phyloP scores from a whole-genome alignment of 23 red algal genomes.

The Gracilariopsis chorda region DNA sequence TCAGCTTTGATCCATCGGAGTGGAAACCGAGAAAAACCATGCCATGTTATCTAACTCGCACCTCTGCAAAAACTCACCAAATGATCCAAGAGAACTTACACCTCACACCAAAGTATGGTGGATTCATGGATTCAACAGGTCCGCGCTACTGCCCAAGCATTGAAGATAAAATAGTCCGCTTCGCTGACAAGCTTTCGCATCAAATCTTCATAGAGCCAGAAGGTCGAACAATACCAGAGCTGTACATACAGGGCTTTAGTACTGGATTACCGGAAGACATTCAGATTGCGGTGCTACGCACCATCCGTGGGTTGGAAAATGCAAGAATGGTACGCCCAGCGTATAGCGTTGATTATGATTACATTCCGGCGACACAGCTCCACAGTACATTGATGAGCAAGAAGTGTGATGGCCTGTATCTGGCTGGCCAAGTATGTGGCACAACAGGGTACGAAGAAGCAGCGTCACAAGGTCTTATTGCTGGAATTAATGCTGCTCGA shows the following conservation, averaged over 20 bases:
- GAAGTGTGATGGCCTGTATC: slow-evolving; percentile 84
- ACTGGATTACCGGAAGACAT: slow-evolving; percentile 96
- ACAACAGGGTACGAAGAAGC: slow-evolving; percentile 99
- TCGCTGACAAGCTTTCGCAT: slow-evolving; percentile 83
- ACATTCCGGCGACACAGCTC: slow-evolving; percentile 92
- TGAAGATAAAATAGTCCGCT: slow-evolving; percentile 99
- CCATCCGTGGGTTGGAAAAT: slow-evolving; percentile 91
- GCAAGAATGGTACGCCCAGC: slow-evolving; percentile 96
- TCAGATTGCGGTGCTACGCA: slow-evolving; percentile 90
- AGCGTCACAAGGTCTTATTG: slow-evolving; percentile 88
- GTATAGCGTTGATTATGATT: slow-evolving; percentile 99
- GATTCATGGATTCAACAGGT: slow-evolving; percentile 89
- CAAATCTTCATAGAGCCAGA: slow-evolving; percentile 99
- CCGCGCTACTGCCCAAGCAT: slow-evolving; percentile 96
- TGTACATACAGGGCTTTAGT: slow-evolving; percentile 96
- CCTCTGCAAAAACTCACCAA: slow-evolving; percentile 79
- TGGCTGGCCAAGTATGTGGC: slow-evolving; percentile 96
- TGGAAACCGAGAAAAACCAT: slow-evolving; percentile 83
- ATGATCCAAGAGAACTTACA: slow-evolving; percentile 98
- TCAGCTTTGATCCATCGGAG: slow-evolving; percentile 92
- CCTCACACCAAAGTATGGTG: slow-evolving; percentile 97
- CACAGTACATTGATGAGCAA: slow-evolving; percentile 82
- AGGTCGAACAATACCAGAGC: slow-evolving; percentile 88
- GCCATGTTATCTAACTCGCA: slow-evolving; percentile 95
- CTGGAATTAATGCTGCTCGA: slow-evolving; percentile 88